Percentiles rank a stretch among this genome's conserved stretches.
Evolutionary conservation across 2,329 filamentous ascomycete species (phyloP).

Genomic region (Lithohypha guttulata): DNA sequence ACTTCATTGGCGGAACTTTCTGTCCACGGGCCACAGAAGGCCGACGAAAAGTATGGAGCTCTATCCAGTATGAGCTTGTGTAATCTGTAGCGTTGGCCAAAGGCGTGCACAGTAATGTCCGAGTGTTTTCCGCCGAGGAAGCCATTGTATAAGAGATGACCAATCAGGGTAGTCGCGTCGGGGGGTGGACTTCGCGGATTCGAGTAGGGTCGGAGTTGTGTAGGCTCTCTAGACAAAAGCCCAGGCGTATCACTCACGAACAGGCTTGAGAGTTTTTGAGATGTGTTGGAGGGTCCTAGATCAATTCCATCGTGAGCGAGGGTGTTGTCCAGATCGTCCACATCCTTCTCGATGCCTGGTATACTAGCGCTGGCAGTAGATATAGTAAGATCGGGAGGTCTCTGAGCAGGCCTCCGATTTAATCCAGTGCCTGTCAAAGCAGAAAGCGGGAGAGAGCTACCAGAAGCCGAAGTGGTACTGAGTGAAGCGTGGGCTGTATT

Average conservation of each 20-base stretch:
- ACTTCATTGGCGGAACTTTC: constrained; percentile 44
- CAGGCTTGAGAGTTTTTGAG: constrained; percentile 23
- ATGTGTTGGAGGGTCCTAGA: constrained; percentile 19
- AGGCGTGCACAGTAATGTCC: constrained; percentile 44
- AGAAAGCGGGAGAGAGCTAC: constrained; percentile 23
- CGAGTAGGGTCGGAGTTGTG: constrained; percentile 21
- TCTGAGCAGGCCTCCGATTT: constrained; percentile 13
- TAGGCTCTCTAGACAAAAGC: constrained; percentile 21
- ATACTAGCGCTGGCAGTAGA: constrained; percentile 8
- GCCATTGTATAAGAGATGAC: constrained; percentile 43
- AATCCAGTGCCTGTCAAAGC: constrained; percentile 18
- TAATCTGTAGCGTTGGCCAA: constrained; percentile 41
- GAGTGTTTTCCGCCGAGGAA: constrained; percentile 43
- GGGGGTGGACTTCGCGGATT: constrained; percentile 18
- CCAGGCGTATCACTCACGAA: constrained; percentile 22
- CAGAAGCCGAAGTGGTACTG: constrained; percentile 23
- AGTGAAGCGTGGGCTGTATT: constrained; percentile 28
- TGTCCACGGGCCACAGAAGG: constrained; percentile 45
- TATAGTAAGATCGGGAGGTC: constrained; percentile 10
- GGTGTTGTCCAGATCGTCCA: constrained; percentile 23
- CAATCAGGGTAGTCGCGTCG: constrained; percentile 35
- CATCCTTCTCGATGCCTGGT: constrained; percentile 24
- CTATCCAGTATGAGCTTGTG: constrained; percentile 46
- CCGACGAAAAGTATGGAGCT: constrained; percentile 45
- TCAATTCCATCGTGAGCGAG: constrained; percentile 12